Conservation (phyloP, 441 rosid species). For the Hura crepitans region DNA sequence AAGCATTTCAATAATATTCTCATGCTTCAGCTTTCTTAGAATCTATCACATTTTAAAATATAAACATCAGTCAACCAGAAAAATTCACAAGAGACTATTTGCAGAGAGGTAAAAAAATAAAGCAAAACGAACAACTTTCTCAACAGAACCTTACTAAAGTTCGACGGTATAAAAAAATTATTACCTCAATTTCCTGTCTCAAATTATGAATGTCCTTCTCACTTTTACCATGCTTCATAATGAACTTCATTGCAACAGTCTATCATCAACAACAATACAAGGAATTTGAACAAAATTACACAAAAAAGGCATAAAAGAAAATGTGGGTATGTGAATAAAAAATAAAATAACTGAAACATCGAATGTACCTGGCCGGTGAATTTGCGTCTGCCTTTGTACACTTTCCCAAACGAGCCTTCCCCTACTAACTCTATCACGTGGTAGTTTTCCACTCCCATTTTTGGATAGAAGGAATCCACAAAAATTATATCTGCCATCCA, state of each 20-base stretch:
- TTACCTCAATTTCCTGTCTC: constrained; percentile 95
- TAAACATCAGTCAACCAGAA: constrained; percentile 10
- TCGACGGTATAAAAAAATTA: neutral
- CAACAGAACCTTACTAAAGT: neutral
- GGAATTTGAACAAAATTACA: constrained; percentile 2
- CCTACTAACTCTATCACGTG: constrained; percentile 95
- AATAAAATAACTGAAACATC: neutral
- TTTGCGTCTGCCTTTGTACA: constrained; percentile 85
- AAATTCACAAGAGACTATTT: too few relatives aligned
- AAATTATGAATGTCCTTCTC: constrained; percentile 89
- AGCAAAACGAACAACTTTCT: neutral
- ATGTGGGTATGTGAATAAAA: too few relatives aligned
- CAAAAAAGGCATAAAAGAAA: neutral
- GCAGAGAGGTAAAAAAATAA: neutral
- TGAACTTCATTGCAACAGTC: constrained; percentile 99
- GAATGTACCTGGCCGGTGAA: constrained; percentile 71
- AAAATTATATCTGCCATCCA: constrained; percentile 3
- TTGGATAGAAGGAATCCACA: neutral
- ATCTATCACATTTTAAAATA: constrained; percentile 48
- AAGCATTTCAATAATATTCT: constrained; percentile 91
- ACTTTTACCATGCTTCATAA: constrained; percentile 90
- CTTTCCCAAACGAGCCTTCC: constrained; percentile 96
- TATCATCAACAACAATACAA: constrained; percentile 28
- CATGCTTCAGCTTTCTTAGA: constrained; percentile 89
- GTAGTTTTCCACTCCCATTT: constrained; percentile 81